Base-by-base conservation (phyloP, 805 yeast genomes). In the Yarrowia sp. region DNA sequence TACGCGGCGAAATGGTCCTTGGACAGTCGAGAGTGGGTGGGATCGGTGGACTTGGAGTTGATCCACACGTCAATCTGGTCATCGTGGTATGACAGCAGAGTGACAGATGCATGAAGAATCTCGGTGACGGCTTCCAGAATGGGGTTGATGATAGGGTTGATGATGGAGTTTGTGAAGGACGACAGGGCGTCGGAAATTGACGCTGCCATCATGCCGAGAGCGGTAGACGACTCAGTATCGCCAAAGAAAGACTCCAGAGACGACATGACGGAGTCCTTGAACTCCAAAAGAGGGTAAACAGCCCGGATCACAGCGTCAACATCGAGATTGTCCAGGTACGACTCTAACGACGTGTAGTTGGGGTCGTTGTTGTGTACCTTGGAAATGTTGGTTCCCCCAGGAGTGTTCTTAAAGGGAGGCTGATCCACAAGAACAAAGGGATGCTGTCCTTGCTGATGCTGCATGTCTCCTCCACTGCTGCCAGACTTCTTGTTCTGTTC, bases 1-100 rank as follows among this genome's bases (percentile, higher is more conserved):
- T 70, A 71, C 2, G 70, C 49, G 12, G 73, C 71, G 43, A 71
- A 71, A 47, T 71, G 73, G 50, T 71, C 73, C 66, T 71, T 71
- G 39, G 74, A 71, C 20, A 71, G 69, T 47, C 68, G 69, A 55
- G 70, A 65, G 60, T 71, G 73, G 6, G 73, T 71, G 20, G 73
- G 73, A 33, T 71, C 65, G 24, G 65, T 52, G 12, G 68, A 63
- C 38, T 58, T 66, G 20, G 74, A 64, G 55, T 70, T 66, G 38
- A 68, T 67, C 73, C 73, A 71, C n/a, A 72, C 74, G 39, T 70
- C 70, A 30, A 69, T 70, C 66, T 71, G 73, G 13, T 71, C 73
- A 10, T 70, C 73, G 42, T 71, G 70, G 46, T 55, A 64, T 8
- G 71, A 72, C 33, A 69, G 68, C 33, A 55, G 34, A 38, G 65